Conservation (phyloP, 768 basidiomycete species). For the Lentinula sp. region DNA sequence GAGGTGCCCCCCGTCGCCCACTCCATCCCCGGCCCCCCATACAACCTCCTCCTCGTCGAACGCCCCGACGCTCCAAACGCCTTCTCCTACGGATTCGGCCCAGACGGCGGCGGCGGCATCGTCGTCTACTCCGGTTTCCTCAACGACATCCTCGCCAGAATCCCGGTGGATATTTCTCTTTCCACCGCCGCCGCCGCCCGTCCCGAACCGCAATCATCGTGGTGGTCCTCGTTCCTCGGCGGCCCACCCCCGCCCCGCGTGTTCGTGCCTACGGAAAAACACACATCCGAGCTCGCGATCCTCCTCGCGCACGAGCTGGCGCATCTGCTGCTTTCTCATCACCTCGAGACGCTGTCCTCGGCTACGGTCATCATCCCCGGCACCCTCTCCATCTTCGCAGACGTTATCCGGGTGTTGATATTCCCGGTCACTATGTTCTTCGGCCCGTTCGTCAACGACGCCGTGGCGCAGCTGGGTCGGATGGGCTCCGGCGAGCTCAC, state of each 20-base stretch:
- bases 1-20: slow-evolving; percentile 41
- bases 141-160: slow-evolving; percentile 70
- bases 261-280: slow-evolving; percentile 65
- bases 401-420: slow-evolving; percentile 69
- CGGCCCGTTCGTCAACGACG: slow-evolving; percentile 95
- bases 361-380: slow-evolving; percentile 79
- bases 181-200: too few species aligned
- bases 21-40: slow-evolving; percentile 74
- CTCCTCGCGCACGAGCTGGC: slow-evolving; percentile 92
- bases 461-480: slow-evolving; percentile 75
- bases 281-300: slow-evolving; percentile 84
- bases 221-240: slow-evolving; percentile 45
- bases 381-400: slow-evolving; percentile 68
- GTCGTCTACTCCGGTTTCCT: slow-evolving; percentile 94
- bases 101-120: slow-evolving; percentile 86
- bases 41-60: slow-evolving; percentile 86
- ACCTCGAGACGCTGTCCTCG: slow-evolving; percentile 87
- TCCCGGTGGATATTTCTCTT: slow-evolving; percentile 26
- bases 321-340: slow-evolving; percentile 86
- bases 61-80: slow-evolving; percentile 82
- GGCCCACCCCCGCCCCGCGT: slow-evolving; percentile 25
- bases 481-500: slow-evolving; percentile 71
- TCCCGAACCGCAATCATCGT: slow-evolving; percentile 36
- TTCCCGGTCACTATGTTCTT: slow-evolving; percentile 90
- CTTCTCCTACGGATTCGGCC: slow-evolving; percentile 93